phyloP scores from a whole-genome alignment of 768 basidiomycete species.

The Trametes punicea region DNA sequence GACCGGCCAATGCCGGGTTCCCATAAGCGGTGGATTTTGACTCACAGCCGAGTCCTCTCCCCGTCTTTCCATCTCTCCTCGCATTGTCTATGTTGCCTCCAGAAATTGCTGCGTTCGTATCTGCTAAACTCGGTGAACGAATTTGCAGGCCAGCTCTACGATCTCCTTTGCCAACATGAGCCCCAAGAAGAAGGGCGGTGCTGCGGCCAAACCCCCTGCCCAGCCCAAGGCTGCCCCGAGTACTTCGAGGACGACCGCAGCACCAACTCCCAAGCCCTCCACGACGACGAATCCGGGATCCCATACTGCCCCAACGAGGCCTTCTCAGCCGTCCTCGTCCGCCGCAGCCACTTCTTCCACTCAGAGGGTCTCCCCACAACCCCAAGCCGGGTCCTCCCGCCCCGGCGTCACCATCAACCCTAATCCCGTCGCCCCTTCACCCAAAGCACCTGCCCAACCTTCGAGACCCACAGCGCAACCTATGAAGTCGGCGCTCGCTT shows the following conservation, averaged over 20 bases:
- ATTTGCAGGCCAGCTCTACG: slow-evolving; percentile 8
- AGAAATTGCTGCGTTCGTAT: slow-evolving; percentile 16
- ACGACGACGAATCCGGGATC: not conserved
- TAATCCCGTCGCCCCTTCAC: slow-evolving; percentile 5
- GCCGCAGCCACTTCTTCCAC: not conserved
- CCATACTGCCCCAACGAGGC: not conserved
- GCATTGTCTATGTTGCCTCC: slow-evolving; percentile 19
- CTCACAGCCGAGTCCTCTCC: slow-evolving; percentile 1
- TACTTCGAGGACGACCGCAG: slow-evolving; percentile 1
- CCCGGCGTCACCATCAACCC: slow-evolving; percentile 1
- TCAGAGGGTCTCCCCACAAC: slow-evolving; percentile 13
- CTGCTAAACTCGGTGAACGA: slow-evolving; percentile 15
- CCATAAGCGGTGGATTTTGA: slow-evolving; percentile 19
- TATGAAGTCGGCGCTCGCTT: not conserved
- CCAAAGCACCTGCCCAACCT: slow-evolving; percentile 2
- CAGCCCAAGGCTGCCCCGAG: slow-evolving; percentile 11
- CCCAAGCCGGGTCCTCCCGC: not conserved
- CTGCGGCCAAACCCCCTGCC: slow-evolving; percentile 16
- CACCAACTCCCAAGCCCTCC: not conserved
- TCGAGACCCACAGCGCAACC: slow-evolving; percentile 10
- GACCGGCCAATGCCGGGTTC: slow-evolving; percentile 10
- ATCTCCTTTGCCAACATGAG: slow-evolving; percentile 13
- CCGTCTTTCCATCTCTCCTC: slow-evolving; percentile 3
- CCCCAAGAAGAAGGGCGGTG: slow-evolving; percentile 10
- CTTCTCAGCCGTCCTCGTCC: not conserved